Base-by-base conservation (phyloP, 148 eudicot species). In the Simmondsia chinensis region DNA sequence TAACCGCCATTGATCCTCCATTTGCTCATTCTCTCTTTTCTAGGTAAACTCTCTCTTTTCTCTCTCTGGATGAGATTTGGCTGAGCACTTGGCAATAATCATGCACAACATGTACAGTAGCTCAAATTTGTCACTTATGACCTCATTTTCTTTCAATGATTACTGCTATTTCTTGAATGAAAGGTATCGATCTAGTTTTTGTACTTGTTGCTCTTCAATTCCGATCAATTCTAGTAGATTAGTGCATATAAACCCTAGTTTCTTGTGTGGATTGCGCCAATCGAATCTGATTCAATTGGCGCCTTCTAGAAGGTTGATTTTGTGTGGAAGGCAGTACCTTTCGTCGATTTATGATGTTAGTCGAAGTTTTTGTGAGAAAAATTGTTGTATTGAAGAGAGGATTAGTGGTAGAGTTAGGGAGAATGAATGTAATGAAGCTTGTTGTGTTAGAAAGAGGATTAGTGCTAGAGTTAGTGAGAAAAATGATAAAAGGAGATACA, bases 201-300 rank as follows among this genome's bases (percentile, higher is more conserved):
- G 50, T 34, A 40, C 45, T 48, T 55, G 56, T 54, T 62, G 60
- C 11, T 62, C 43, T 11, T 25, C 48, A 32, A 30, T 61, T 61
- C 35, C 48, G 8, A 16, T 54, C n/a, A 48, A 34, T 63, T 42
- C 56, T 12, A 27, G 28, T 43, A 55, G 47, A 48, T 55, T 54
- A 63, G 35, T 48, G 43, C 77, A 73, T 36, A 18, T 70, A 40
- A 68, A 57, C 69, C 76, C 82, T 60, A 67, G 63, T 29, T 44
- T 50, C 43, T 62, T 64, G 4, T 79, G 54, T 65, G 93, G 93
- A 60, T 69, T 74, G 12, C 76, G 77, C 52, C 95, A 89, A 50
- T 78, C 93, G 9, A 63, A 72, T 39, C 65, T 89, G 19, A 81
- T 84, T 66, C 87, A 81, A 17, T 74, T 68, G 28, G 52, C 89